Evolutionary conservation across 225 moss, liverwort and hornwort species (phyloP).

Genomic region (Antitrichia curtipendula): DNA sequence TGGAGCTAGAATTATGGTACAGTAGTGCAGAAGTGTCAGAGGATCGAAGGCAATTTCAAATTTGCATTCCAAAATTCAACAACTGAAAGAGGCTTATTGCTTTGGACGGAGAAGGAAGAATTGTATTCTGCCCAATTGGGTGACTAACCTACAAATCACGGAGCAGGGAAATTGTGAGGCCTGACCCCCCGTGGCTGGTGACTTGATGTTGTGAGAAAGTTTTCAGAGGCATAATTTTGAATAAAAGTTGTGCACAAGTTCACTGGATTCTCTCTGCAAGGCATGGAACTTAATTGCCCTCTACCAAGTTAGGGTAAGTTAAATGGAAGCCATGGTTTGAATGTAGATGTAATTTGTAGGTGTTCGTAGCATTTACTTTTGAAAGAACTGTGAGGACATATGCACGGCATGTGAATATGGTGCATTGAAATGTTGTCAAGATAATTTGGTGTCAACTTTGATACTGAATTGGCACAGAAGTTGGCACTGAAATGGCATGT

Average conservation of each 20-base stretch:
- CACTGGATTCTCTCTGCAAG: background rate
- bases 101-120: background rate
- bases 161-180: background rate
- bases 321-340: background rate
- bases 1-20: background rate
- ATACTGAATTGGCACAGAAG: too few relatives aligned
- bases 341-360: background rate
- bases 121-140: background rate
- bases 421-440: too few relatives aligned
- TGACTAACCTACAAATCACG: background rate
- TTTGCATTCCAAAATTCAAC: background rate
- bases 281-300: background rate
- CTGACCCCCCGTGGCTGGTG: background rate
- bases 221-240: background rate
- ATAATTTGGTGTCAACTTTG: too few relatives aligned
- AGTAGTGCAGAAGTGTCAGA: background rate
- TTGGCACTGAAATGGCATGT: too few relatives aligned
- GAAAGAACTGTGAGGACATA: background rate
- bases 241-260: background rate
- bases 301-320: background rate
- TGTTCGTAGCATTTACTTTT: too few relatives aligned
- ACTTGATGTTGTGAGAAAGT: background rate
- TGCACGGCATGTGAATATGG: too few relatives aligned
- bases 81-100: too few relatives aligned
- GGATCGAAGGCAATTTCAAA: background rate